A percentile compares a stretch with the other conserved stretches of the same genome.
phyloP scores from a whole-genome alignment of 2,329 filamentous ascomycete genomes.

The Emergomyces orientalis region DNA sequence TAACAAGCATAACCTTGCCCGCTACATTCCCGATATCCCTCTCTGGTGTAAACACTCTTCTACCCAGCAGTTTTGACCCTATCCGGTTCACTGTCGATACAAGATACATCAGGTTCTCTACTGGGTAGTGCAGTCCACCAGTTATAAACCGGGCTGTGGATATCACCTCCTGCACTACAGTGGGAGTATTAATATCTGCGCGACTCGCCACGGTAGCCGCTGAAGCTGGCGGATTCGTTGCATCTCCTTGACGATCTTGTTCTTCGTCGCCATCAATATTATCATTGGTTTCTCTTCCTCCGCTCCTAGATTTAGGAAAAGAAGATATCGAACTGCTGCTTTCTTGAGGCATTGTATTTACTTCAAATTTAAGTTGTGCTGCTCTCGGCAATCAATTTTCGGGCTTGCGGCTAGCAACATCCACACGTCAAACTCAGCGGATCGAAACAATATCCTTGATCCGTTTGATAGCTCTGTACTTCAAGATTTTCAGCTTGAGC shows the following conservation, averaged over 20 bases:
- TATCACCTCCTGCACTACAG: not conserved
- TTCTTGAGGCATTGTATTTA: not conserved
- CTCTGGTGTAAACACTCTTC: conserved; percentile 31
- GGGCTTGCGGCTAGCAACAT: not conserved
- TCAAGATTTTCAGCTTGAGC: not conserved
- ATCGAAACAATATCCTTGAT: not conserved
- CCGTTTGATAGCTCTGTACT: not conserved
- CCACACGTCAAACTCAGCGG: not conserved
- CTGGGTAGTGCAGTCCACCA: conserved; percentile 4
- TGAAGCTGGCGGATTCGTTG: not conserved
- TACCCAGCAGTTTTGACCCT: conserved; percentile 3
- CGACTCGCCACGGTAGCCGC: not conserved
- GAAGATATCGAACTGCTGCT: not conserved
- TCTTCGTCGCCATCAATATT: not conserved
- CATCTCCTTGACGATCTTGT: not conserved
- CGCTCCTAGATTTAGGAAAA: not conserved
- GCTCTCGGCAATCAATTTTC: not conserved
- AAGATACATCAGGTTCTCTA: conserved; percentile 9
- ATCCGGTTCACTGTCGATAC: conserved; percentile 8
- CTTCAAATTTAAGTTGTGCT: not conserved
- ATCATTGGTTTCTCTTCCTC: not conserved
- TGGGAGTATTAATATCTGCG: not conserved
- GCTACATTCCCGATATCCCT: conserved; percentile 39
- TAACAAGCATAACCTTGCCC: conserved; percentile 44
- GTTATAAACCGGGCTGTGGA: not conserved